These are phyloP conservation scores for Cercospora zeina DNA, from an alignment of 2,329 filamentous ascomycete species.

Conservation along the genomic window DNA sequence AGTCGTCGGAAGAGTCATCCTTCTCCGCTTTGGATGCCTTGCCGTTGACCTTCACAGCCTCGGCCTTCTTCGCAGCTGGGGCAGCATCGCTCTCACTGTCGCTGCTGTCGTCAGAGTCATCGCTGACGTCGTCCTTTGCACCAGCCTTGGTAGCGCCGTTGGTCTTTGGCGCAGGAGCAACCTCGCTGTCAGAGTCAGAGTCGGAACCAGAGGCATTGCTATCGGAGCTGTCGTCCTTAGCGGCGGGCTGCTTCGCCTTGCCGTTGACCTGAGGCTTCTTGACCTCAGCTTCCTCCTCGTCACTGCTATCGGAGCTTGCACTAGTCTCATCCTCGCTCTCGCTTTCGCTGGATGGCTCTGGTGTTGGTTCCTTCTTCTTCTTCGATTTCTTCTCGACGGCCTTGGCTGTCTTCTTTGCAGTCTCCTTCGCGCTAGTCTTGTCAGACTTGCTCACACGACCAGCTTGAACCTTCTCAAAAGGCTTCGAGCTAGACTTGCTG, in stretches of 20 bases:
- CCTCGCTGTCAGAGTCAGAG: conserved; percentile 40
- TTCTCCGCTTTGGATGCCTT: conserved; percentile 25
- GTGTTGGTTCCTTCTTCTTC: conserved; percentile 54
- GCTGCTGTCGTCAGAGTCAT: conserved; percentile 25
- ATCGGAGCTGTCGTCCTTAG: conserved; percentile 26
- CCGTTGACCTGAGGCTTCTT: conserved; percentile 34
- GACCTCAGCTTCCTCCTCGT: conserved; percentile 38
- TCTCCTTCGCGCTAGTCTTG: conserved; percentile 59
- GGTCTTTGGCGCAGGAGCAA: conserved; percentile 31
- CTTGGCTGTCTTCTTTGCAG: conserved; percentile 52
- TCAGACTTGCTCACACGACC: conserved; percentile 67
- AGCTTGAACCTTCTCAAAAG: conserved; percentile 59
- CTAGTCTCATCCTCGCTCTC: conserved; percentile 38
- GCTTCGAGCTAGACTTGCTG: conserved; percentile 34
- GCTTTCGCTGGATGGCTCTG: conserved; percentile 45
- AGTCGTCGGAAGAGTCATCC: conserved; percentile 31
- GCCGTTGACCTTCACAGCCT: conserved; percentile 37
- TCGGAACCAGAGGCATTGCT: conserved; percentile 30
- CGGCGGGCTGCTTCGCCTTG: conserved; percentile 31
- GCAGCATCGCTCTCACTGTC: conserved; percentile 39
- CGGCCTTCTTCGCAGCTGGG: conserved; percentile 27
- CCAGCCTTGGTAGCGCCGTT: conserved; percentile 35
- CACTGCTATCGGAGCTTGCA: conserved; percentile 43
- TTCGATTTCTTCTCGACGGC: conserved; percentile 45
- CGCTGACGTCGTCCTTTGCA: conserved; percentile 29